A percentile compares a stretch with the other conserved stretches of the same genome.
These are phyloP conservation scores for Aspergillus sp. DNA, from an alignment of 2,329 filamentous ascomycete genomes.

Conservation along the genomic window DNA sequence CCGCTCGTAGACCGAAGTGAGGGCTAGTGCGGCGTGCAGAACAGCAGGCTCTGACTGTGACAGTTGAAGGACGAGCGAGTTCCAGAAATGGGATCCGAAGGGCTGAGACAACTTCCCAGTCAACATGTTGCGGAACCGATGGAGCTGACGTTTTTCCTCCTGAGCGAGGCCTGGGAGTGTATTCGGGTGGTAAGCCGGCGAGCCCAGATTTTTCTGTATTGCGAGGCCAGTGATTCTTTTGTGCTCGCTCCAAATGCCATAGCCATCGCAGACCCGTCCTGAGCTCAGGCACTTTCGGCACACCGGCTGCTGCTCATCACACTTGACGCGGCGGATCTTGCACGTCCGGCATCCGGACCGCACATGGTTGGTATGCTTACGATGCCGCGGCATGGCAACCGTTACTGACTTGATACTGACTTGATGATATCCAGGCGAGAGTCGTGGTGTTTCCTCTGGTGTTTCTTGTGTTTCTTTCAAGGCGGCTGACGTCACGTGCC, in stretches of 20 bases:
- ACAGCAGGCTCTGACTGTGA: neutral
- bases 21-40: neutral
- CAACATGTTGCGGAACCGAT: neutral
- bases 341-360: neutral
- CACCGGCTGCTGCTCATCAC: neutral
- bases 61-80: neutral
- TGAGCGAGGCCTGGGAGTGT: neutral
- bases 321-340: slow-evolving; percentile 2
- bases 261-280: neutral
- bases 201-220: no score
- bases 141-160: neutral
- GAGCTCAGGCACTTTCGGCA: neutral
- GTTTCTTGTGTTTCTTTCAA: no score
- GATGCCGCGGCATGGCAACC: neutral
- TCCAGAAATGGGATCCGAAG: neutral
- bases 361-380: neutral
- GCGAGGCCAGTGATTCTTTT: fast-evolving
- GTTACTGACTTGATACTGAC: no score
- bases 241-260: neutral
- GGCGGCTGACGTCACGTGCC: neutral
- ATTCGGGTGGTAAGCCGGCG: neutral
- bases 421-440: no score
- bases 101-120: neutral
- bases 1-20: neutral
- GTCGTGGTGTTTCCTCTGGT: no score